Conservation (phyloP, 306 rosid genomes). For the Citrullus colocynthis region DNA sequence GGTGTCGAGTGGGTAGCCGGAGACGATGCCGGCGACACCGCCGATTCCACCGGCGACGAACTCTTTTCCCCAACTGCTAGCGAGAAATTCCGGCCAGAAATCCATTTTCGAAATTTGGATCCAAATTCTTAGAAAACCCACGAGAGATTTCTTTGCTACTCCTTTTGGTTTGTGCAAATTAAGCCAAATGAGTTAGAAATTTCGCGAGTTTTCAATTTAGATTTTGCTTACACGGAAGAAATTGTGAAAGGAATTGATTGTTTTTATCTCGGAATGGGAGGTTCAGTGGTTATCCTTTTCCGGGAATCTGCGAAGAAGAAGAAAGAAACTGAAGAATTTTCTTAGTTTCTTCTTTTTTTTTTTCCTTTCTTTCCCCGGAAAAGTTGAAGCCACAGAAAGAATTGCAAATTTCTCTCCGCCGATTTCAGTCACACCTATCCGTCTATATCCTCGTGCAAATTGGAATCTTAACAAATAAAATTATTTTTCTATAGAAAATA, state of each 20-base stretch:
- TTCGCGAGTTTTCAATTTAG: not conserved
- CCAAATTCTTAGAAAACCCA: not conserved
- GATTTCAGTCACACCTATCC: not conserved
- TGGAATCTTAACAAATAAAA: not conserved
- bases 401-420: not conserved
- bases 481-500: not conserved
- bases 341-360: not conserved
- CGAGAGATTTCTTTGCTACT: not conserved
- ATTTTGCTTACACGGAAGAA: slow-evolving; percentile 4
- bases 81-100: slow-evolving; percentile 81
- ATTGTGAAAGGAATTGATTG: not conserved
- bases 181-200: not conserved
- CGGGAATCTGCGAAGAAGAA: not conserved
- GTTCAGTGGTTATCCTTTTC: slow-evolving; percentile 4
- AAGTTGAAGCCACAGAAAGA: not conserved
- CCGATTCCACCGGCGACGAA: slow-evolving; percentile 88
- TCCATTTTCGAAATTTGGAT: slow-evolving; percentile 22
- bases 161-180: not conserved
- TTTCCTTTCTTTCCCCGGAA: not conserved
- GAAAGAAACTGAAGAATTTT: not conserved
- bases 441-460: slow-evolving; percentile 3
- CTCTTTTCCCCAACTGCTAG: slow-evolving; percentile 67
- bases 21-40: slow-evolving; percentile 69
- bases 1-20: slow-evolving; percentile 86
- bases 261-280: not conserved